These are phyloP conservation scores for Ensete glaucum DNA, from an alignment of 176 grass and related monocot species.

Conservation along the genomic window DNA sequence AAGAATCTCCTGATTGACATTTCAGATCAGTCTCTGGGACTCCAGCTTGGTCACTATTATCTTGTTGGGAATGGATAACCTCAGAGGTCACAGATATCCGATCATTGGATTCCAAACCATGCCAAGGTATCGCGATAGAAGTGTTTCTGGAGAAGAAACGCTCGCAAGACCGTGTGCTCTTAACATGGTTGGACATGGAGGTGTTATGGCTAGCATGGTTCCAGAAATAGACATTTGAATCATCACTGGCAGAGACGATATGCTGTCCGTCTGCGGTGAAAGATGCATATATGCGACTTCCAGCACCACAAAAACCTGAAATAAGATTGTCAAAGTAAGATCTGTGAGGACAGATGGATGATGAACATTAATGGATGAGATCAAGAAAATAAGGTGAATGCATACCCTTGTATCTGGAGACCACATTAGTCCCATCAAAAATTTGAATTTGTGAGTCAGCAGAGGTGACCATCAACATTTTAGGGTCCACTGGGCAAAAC, in stretches of 20 bases:
- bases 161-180: conserved; percentile 69
- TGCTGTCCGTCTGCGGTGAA: conserved; percentile 69
- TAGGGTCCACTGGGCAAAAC: conserved; percentile 62
- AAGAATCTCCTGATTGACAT: conserved; percentile 18
- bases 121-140: conserved; percentile 72
- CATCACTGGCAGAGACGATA: conserved; percentile 62
- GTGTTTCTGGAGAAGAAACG: conserved; percentile 49
- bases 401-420: conserved; percentile 81
- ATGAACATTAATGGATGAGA: neutral
- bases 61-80: conserved; percentile 8
- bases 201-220: conserved; percentile 52
- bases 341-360: neutral
- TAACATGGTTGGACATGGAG: conserved; percentile 37
- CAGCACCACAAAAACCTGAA: conserved; percentile 51
- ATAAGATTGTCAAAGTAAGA: neutral
- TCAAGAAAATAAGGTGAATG: neutral
- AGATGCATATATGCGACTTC: conserved; percentile 45
- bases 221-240: conserved; percentile 74
- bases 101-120: conserved; percentile 23
- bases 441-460: conserved; percentile 85
- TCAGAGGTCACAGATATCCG: neutral
- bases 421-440: conserved; percentile 53
- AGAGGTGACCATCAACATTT: conserved; percentile 73
- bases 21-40: conserved; percentile 16
- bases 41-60: conserved; percentile 11